Evolutionary conservation across 495 filamentous ascomycete species (phyloP), one percentile per base, ranked within the genome.

Genomic region (Penicillium psychrofluorescens): DNA sequence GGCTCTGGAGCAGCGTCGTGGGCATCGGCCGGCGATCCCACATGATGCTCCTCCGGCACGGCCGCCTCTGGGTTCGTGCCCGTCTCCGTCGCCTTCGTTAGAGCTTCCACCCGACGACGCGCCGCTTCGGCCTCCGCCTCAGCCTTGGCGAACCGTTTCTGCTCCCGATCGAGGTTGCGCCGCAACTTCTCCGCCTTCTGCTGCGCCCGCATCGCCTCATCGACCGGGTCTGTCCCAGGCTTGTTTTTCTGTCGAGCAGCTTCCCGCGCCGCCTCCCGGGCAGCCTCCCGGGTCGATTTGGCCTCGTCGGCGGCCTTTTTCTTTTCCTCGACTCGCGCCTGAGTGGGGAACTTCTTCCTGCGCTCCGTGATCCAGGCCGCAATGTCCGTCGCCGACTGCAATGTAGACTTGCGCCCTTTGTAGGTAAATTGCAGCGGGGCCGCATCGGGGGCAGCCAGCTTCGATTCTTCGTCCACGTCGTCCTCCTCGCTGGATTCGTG

Each of bases 331-430:
- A 71, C 51, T 36, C 82, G 77, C 42, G 78, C 77, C 59, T 79
- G 75, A 0, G 89, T 95, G 4, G 90, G 90, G 57, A 74, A 95
- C 12, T 79, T 79, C 51, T 81, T 84, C 54, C 76, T 82, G 15
- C 90, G 80, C 58, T 92, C 88, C 34, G 78, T 80, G 43, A 94
- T 80, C 85, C 87, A 95, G 13, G 80, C 78, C 10, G 77, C 75
- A 43, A 95, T 74, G 44, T 94, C 88, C n/a, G 77, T 66, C 4
- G 75, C 58, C 62, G 78, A 59, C 68, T 84, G 64, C 35, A 69
- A 47, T 0, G 53, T 71, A 5, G 68, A 55, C 1, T 67, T 77
- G 13, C 54, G 56, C 38, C 68, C 66, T 27, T 53, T 61, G 45
- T 62, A 74, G 4, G 65, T 66, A 41, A 77, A 64, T 44, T 72